A percentile compares a stretch with the other conserved stretches of the same genome.
These are phyloP conservation scores for Cryptosporidium meleagridis DNA, from an alignment of 169 alveolate species.

Conservation along the genomic window DNA sequence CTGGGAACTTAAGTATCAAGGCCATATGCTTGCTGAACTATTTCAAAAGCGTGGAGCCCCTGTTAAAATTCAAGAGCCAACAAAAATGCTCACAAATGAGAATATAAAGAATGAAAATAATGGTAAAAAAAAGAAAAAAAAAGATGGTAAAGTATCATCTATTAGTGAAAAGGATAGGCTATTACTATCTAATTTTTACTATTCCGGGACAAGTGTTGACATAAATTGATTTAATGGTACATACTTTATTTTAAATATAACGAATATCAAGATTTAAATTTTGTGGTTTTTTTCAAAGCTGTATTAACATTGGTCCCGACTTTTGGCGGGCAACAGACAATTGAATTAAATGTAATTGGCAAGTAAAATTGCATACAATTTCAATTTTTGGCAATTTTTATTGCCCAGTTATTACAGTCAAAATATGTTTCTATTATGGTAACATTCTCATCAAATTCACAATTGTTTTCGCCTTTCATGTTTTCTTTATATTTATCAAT, in stretches of 20 bases:
- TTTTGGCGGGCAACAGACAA: neutral
- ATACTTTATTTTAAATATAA: neutral
- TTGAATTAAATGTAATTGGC: neutral
- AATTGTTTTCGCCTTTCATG: neutral
- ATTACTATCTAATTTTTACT: neutral
- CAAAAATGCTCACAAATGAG: neutral
- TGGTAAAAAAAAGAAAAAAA: neutral
- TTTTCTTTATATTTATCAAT: slow-evolving; percentile 1
- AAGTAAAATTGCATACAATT: neutral
- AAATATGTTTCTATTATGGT: slow-evolving; percentile 39
- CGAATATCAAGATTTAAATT: neutral
- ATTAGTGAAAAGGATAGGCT: neutral
- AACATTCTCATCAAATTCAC: neutral
- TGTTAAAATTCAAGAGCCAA: neutral
- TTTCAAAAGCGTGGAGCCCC: slow-evolving; percentile 12
- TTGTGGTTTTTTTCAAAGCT: neutral
- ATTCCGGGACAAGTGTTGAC: neutral
- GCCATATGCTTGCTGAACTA: slow-evolving; percentile 34
- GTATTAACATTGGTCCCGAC: too few species aligned
- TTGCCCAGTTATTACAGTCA: slow-evolving; percentile 73
- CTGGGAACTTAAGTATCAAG: slow-evolving; percentile 50
- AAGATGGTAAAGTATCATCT: neutral
- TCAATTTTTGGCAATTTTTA: slow-evolving; percentile 16
- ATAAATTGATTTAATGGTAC: neutral
- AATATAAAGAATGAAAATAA: neutral